These are phyloP conservation scores for Phytophthora litchii DNA, from an alignment of 352 stramenopile genomes.

Conservation along the genomic window DNA sequence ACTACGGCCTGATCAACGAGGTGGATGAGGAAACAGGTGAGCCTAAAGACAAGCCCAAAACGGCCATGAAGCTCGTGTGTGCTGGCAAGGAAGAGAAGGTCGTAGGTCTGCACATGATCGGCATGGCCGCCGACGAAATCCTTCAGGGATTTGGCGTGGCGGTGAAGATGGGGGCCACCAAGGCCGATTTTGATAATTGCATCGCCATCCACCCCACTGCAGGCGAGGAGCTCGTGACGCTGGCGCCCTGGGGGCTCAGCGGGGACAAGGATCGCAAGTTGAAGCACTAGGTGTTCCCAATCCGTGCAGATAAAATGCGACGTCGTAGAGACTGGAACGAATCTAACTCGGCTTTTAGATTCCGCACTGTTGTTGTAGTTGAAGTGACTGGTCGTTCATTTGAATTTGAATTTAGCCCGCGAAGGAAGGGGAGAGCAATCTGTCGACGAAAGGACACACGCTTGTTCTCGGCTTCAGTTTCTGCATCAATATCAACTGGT, in stretches of 20 bases:
- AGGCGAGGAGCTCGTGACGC: conserved; percentile 97
- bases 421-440: neutral
- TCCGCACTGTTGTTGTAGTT: conserved; percentile 23
- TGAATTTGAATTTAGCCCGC: conserved; percentile 8
- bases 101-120: conserved; percentile 97
- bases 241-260: conserved; percentile 84
- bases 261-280: conserved; percentile 15
- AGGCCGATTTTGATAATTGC: conserved; percentile 96
- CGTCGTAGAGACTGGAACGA: conserved; percentile 11
- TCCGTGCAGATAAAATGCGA: conserved; percentile 16
- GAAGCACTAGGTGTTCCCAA: conserved; percentile 7
- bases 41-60: conserved; percentile 90
- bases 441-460: no score
- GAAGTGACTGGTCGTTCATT: conserved; percentile 2
- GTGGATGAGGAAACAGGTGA: conserved; percentile 34
- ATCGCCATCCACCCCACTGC: conserved; percentile 97
- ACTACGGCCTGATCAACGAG: conserved; percentile 92
- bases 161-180: conserved; percentile 98
- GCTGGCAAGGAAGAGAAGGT: conserved; percentile 90
- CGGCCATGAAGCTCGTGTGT: conserved; percentile 95
- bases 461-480: no score
- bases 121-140: conserved; percentile 97
- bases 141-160: conserved; percentile 98
- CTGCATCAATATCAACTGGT: no score
- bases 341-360: conserved; percentile 12